A percentile compares a stretch with the other conserved stretches of the same genome.
phyloP scores from a whole-genome alignment of 164 flowering plant genomes.

The Nymphaea thermarum region DNA sequence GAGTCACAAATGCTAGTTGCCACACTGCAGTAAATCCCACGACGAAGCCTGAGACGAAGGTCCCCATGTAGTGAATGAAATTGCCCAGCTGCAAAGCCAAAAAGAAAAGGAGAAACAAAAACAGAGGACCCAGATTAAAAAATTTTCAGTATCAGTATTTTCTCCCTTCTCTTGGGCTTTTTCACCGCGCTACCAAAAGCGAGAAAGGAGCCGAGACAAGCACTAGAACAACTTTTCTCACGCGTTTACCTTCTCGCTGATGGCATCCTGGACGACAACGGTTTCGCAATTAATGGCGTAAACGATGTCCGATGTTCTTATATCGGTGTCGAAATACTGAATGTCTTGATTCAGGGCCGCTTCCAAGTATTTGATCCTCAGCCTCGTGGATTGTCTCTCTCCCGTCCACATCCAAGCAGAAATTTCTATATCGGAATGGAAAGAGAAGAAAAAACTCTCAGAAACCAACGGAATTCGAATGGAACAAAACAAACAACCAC shows the following conservation, averaged over 20 bases:
- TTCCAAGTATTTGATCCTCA: constrained; percentile 91
- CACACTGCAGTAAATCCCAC: constrained; percentile 97
- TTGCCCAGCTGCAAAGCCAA: constrained; percentile 64
- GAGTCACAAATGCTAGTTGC: constrained; percentile 88
- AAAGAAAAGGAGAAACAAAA: not conserved
- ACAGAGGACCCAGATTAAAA: not conserved
- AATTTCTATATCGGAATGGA: constrained; percentile 43
- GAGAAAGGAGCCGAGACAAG: too few species aligned
- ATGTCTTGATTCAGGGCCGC: constrained; percentile 92
- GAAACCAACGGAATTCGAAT: not conserved
- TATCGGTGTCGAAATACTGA: constrained; percentile 83
- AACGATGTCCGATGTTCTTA: constrained; percentile 87
- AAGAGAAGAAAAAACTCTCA: not conserved
- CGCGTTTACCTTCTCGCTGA: constrained; percentile 79
- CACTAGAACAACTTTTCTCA: too few species aligned
- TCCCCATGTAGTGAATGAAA: constrained; percentile 91
- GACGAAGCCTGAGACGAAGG: constrained; percentile 84
- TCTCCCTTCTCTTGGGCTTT: too few species aligned
- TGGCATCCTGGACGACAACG: constrained; percentile 93
- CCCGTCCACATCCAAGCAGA: constrained; percentile 99
- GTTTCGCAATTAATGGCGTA: constrained; percentile 89
- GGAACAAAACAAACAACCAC: not conserved
- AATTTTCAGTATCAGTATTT: not conserved
- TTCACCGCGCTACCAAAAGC: too few species aligned
- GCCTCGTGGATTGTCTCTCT: constrained; percentile 85